Evolutionary conservation across 106 monocot species (phyloP).

Genomic region (Chionographis japonica): DNA sequence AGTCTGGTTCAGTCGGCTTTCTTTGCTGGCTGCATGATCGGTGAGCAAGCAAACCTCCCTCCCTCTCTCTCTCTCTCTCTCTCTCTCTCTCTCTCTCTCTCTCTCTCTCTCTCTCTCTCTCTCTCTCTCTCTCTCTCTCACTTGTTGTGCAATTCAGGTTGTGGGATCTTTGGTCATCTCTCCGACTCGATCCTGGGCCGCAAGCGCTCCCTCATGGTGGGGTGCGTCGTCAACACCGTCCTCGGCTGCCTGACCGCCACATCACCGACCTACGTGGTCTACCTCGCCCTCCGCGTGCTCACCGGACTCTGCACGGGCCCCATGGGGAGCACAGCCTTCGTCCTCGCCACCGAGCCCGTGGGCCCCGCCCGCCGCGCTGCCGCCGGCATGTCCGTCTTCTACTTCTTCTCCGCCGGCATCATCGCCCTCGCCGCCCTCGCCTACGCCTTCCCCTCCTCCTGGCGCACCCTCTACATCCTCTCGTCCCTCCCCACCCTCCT

Average conservation of each 20-base stretch:
- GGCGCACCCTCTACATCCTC: conserved; percentile 17
- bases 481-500: conserved; percentile 56
- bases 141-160: conserved; percentile 5
- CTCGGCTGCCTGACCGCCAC: conserved; percentile 9
- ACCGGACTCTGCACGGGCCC: conserved; percentile 12
- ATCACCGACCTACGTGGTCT: neutral
- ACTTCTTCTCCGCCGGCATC: conserved; percentile 19
- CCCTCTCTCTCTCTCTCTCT: no score
- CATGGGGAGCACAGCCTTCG: conserved; percentile 12
- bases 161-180: conserved; percentile 26
- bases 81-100: neutral
- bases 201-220: conserved; percentile 5
- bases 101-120: neutral
- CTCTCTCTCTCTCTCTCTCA: no score
- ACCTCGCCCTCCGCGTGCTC: conserved; percentile 7
- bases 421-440: conserved; percentile 1
- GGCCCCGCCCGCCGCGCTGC: conserved; percentile 16
- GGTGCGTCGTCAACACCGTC: conserved; percentile 9
- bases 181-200: conserved; percentile 22
- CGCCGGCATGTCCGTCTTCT: conserved; percentile 17
- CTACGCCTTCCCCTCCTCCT: conserved; percentile 6
- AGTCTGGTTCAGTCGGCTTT: neutral
- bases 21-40: neutral
- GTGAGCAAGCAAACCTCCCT: no score
- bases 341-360: conserved; percentile 22